Base-by-base conservation (phyloP, 2,329 filamentous ascomycete genomes). In the Lachnellula subtilissima region DNA sequence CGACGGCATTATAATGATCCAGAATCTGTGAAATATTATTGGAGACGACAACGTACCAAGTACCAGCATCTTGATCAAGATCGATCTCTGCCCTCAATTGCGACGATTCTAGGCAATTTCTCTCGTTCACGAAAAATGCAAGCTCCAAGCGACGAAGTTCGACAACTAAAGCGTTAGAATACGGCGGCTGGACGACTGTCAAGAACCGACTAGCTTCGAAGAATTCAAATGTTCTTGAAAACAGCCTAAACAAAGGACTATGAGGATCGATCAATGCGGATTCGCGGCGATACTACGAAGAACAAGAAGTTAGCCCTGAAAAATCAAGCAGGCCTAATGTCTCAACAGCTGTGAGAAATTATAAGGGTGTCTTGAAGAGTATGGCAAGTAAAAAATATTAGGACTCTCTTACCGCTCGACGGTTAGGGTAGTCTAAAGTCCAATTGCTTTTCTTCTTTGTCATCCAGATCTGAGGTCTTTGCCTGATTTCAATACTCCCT, bases 61-160 rank as follows among this genome's bases (percentile, higher is more conserved):
- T 82, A 0, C 85, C 85, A 0, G 77, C 70, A 50, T 86, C 78
- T 63, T 89, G 86, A 8, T 80, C 61, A 0, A 67, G 65, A 51
- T 85, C 82, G 1, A 89, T 72, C 43, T 80, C 75, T 0, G 78
- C 72, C 0, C 68, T 66, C 0, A 86, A 72, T 58, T 86, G 74
- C 0, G 51, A 68, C 17, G 74, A 84, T 14, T 75, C 60, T 0
- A 88, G 72, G 0, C 77, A 57, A 0, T 71, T 66, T 0, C 63
- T 58, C 0, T 11, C 0, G 48, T 80, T 82, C 1, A 87, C 79
- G 1, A 40, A 57, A 60, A 87, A 87, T 0, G 64, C 69, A 0
- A 87, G 67, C 46, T 85, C 75, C 1, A 84, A 64, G 1, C 77
- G 75, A 47, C 74, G 75, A 22, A 86, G 60, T 23, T 85, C 77